A percentile compares a stretch with the other conserved stretches of the same genome.
phyloP scores from a whole-genome alignment of 768 basidiomycete species.

The Leucosporidium scottii region DNA sequence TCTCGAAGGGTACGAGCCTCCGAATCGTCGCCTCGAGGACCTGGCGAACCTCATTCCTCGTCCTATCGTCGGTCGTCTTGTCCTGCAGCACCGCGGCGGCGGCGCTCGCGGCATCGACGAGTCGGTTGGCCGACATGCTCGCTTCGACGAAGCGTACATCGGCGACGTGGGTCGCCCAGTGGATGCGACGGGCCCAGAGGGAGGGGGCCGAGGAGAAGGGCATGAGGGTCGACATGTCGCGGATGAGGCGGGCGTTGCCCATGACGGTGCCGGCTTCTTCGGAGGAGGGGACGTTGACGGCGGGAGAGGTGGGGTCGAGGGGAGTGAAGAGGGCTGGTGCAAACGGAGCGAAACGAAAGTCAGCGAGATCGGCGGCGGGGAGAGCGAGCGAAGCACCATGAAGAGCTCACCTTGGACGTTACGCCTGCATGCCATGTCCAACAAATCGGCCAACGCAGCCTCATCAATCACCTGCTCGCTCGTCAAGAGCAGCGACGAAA shows the following conservation, averaged over 20 bases:
- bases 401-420: conserved; percentile 30
- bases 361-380: neutral
- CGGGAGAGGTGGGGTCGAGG: conserved; percentile 13
- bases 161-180: conserved; percentile 31
- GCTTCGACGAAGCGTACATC: conserved; percentile 31
- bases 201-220: conserved; percentile 14
- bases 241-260: conserved; percentile 26
- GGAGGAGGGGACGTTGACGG: neutral
- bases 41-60: conserved; percentile 14
- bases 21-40: conserved; percentile 23
- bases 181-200: conserved; percentile 22
- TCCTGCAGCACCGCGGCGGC: conserved; percentile 11
- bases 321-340: conserved; percentile 32
- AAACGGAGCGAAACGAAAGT: neutral
- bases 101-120: conserved; percentile 21
- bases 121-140: conserved; percentile 19
- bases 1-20: conserved; percentile 25
- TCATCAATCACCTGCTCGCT: conserved; percentile 8
- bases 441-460: conserved; percentile 21
- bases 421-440: conserved; percentile 22
- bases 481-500: conserved; percentile 12
- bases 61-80: neutral
- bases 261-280: conserved; percentile 23
- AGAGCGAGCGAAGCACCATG: neutral
- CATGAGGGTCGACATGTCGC: conserved; percentile 21